These are phyloP conservation scores for Adansonia digitata DNA, from an alignment of 345 rosid genomes.

Conservation along the genomic window DNA sequence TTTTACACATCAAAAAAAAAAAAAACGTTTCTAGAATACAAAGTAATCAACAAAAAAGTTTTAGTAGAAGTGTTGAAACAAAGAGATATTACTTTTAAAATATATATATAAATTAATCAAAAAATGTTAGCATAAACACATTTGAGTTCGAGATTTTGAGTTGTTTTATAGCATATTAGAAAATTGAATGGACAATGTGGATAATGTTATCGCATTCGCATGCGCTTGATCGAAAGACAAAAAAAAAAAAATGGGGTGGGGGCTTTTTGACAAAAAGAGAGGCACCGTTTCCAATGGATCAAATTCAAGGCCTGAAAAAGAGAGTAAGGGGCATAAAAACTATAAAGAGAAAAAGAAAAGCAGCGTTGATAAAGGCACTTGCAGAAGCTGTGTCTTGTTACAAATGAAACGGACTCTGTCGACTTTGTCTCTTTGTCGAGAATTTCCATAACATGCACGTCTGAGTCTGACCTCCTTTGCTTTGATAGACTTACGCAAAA, in stretches of 20 bases:
- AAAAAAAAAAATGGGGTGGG: neutral
- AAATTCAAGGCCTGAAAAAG: slow-evolving; percentile 28
- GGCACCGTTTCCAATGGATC: slow-evolving; percentile 28
- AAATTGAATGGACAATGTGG: slow-evolving; percentile 12
- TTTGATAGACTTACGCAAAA: neutral
- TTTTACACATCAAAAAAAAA: no score
- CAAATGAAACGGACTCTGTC: slow-evolving; percentile 32
- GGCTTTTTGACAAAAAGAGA: slow-evolving; percentile 11
- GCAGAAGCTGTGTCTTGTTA: slow-evolving; percentile 28
- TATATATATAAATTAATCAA: neutral
- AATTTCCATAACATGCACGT: slow-evolving; percentile 35
- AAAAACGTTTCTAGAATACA: slow-evolving; percentile 9
- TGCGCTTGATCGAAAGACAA: slow-evolving; percentile 30
- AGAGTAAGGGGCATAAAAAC: slow-evolving; percentile 6
- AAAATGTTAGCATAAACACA: neutral
- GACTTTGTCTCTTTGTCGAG: slow-evolving; percentile 46
- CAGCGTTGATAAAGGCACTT: slow-evolving; percentile 21
- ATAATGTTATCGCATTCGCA: slow-evolving; percentile 41
- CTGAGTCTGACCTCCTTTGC: slow-evolving; percentile 17
- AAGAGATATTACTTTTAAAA: slow-evolving; percentile 27
- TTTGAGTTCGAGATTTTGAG: slow-evolving; percentile 10
- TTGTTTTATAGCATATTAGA: neutral
- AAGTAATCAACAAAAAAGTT: neutral
- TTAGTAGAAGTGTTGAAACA: slow-evolving; percentile 9
- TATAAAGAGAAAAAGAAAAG: slow-evolving; percentile 8